Conservation (phyloP, 768 basidiomycete genomes). For the Fistulinella prunicolor region DNA sequence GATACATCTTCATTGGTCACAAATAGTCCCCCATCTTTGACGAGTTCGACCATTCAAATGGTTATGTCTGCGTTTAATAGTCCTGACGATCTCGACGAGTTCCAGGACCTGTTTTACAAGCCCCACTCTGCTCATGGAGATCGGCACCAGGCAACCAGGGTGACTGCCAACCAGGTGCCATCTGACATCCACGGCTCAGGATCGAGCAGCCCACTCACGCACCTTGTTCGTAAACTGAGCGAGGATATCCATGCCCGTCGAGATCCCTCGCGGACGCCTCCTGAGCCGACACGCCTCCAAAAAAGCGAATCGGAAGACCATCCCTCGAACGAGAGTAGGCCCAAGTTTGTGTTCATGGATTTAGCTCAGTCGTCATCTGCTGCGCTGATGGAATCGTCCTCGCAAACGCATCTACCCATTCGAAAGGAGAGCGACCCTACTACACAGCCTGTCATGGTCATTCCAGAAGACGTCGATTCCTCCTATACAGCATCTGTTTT, state of each 20-base stretch:
- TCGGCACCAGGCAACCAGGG: too few species aligned
- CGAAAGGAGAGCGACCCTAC: conserved; percentile 6
- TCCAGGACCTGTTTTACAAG: conserved; percentile 70
- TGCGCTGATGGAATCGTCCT: conserved; percentile 5
- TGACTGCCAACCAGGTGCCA: conserved; percentile 22
- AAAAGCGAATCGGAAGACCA: conserved; percentile 7
- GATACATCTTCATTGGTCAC: conserved; percentile 6
- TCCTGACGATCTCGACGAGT: conserved; percentile 68
- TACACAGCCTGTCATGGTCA: background rate
- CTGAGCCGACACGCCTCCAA: conserved; percentile 9
- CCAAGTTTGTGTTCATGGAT: conserved; percentile 19
- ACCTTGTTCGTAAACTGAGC: conserved; percentile 41
- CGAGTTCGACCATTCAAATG: conserved; percentile 37
- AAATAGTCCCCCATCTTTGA: conserved; percentile 23
- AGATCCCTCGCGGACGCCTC: conserved; percentile 9
- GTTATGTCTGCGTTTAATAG: conserved; percentile 48
- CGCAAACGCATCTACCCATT: conserved; percentile 6
- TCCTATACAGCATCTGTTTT: conserved; percentile 20
- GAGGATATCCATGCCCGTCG: conserved; percentile 33
- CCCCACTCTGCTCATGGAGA: too few species aligned
- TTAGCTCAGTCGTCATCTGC: conserved; percentile 16
- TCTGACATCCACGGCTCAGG: conserved; percentile 30
- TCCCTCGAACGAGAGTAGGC: conserved; percentile 10
- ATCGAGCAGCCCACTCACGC: conserved; percentile 36
- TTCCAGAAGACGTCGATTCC: conserved; percentile 30